These are phyloP conservation scores for Cystobasidium tubakii DNA, from an alignment of 768 basidiomycete species.

Conservation along the genomic window DNA sequence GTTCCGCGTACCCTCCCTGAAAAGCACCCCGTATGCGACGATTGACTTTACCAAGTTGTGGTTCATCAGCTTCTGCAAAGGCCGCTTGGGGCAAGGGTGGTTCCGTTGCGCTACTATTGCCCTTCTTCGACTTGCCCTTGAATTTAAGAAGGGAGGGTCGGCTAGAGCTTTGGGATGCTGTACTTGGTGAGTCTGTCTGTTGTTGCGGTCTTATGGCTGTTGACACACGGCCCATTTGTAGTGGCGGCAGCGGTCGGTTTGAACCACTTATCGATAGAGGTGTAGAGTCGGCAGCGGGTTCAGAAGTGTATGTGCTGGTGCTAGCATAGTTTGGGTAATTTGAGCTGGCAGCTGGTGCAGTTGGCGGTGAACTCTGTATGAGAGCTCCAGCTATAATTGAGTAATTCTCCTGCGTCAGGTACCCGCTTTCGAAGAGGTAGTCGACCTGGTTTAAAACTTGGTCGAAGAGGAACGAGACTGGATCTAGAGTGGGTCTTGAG, in stretches of 20 bases:
- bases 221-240: not conserved
- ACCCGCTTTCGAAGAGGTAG: constrained; percentile 17
- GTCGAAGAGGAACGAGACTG: constrained; percentile 9
- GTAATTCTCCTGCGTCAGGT: constrained; percentile 18
- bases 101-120: not conserved
- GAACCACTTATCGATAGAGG: not conserved
- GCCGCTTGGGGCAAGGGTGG: not conserved
- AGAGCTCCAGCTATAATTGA: constrained; percentile 15
- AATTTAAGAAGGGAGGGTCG: constrained; percentile 11
- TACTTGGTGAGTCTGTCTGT: not conserved
- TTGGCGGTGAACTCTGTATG: constrained; percentile 1
- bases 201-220: not conserved
- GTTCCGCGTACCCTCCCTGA: constrained; percentile 27
- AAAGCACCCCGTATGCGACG: constrained; percentile 1
- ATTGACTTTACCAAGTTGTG: constrained; percentile 17
- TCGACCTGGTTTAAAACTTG: constrained; percentile 23
- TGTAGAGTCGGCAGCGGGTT: not conserved
- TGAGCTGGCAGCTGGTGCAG: not conserved
- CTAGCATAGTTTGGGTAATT: not conserved
- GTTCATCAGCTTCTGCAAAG: constrained; percentile 14
- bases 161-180: not conserved
- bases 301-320: not conserved
- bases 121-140: constrained; percentile 1
- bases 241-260: not conserved
- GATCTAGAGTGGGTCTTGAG: not conserved